Evolutionary conservation across 768 basidiomycete genomes (phyloP), one percentile per base, ranked within the genome.

Genomic region (Tulasnella sp.): DNA sequence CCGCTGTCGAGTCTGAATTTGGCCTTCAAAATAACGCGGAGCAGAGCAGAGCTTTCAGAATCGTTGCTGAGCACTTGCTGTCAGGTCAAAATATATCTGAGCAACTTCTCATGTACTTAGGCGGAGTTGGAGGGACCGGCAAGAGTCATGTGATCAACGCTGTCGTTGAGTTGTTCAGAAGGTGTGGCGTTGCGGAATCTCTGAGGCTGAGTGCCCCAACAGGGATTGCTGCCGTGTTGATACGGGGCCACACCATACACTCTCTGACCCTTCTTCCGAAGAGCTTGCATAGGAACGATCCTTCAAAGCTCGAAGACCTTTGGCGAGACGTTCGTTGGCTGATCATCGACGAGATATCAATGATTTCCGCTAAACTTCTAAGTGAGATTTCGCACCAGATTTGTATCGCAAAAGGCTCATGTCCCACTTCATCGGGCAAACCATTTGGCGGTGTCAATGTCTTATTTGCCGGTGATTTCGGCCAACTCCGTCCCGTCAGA

Each of bases 91-190:
- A 41, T 31, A 48, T 48, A 12, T 48, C 46, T 16, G 69, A 72
- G 20, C 82, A 81, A 31, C 69, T 82, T 12, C 72, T 50, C 48
- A 79, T 82, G 81, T 80, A 37, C 44, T 18, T 82, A 1, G 37
- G 60, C 28, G 82, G 82, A 22, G 34, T 81, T 75, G 82, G 82
- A 64, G 82, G 82, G 22, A 82, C 82, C 40, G 82, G 81, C 8
- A 82, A 82, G 72, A 78, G 81, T 11, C 24, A 72, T 6, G 82
- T 82, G 5, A 82, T 82, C 31, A 40, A 82, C 31, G 81, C 81
- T 11, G 31, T 82, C 3, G 74, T 28, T 18, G 72, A 69, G 18
- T 82, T 82, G 12, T 82, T 82, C 46, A 14, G 64, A 18, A 24
- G n/a, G 44, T 41, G 37, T 11, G 40, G 50, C 28, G 72, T 76